phyloP scores from a whole-genome alignment of 495 filamentous ascomycete genomes.

The Lepraria neglecta region DNA sequence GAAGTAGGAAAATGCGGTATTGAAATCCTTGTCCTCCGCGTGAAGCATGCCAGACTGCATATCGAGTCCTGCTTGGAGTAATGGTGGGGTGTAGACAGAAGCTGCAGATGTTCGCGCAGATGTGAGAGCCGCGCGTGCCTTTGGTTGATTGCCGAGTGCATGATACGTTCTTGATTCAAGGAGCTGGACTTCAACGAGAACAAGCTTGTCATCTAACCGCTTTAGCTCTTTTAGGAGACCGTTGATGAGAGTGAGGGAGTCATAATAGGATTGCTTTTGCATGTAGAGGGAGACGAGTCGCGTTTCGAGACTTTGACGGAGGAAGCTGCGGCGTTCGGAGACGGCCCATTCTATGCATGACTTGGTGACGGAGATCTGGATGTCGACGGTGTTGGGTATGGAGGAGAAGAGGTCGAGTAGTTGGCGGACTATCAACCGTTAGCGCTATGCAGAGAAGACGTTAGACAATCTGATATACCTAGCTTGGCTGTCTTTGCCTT shows the following conservation, averaged over 20 bases:
- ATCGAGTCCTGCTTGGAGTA: conserved; percentile 90
- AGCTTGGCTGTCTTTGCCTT: conserved; percentile 99
- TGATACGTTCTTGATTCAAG: conserved; percentile 96
- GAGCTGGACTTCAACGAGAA: conserved; percentile 97
- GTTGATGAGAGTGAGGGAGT: conserved; percentile 94
- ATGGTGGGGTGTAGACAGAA: conserved; percentile 91
- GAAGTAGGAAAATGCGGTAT: conserved; percentile 96
- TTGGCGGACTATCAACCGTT: conserved; percentile 66
- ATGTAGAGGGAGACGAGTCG: conserved; percentile 90
- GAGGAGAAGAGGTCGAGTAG: conserved; percentile 90
- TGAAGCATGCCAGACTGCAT: conserved; percentile 99
- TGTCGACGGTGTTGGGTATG: conserved; percentile 88
- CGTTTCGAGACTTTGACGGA: conserved; percentile 96
- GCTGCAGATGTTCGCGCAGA: conserved; percentile 90
- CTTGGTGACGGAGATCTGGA: conserved; percentile 87
- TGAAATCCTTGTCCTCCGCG: conserved; percentile 97
- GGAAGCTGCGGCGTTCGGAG: conserved; percentile 84
- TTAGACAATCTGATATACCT: conserved; percentile 51
- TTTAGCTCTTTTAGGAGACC: conserved; percentile 90
- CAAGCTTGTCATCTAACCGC: conserved; percentile 95
- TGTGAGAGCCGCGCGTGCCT: conserved; percentile 91
- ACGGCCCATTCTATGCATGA: conserved; percentile 99
- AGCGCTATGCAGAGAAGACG: conserved; percentile 13
- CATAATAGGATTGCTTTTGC: conserved; percentile 93
- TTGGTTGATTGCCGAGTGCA: conserved; percentile 91